Base-by-base conservation (phyloP, 2,329 filamentous ascomycete genomes). In the Aspergillus quadricinctus region DNA sequence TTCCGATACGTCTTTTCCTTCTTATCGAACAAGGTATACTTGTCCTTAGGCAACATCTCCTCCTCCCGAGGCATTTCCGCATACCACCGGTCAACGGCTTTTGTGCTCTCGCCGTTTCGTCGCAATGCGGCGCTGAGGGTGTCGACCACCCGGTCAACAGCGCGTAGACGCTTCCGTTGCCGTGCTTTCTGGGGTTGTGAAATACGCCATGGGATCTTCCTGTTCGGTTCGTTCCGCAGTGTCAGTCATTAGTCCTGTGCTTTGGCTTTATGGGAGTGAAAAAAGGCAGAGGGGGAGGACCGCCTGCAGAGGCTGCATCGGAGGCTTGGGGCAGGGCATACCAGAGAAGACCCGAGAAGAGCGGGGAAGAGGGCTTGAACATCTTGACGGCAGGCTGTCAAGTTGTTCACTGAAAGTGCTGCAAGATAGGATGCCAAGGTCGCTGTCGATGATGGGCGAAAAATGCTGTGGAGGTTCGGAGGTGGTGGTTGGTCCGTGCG, bases 201-300 rank as follows among this genome's bases (percentile, higher is more conserved):
- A 70, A 99, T 85, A 60, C 94, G 88, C 92, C 92, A 99, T 66
- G 94, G 94, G 68, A 89, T 92, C 85, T 99, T 99, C 94, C 90
- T 86, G 66, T 64, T 81, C 52, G 37, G 35, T 49, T 43, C 29
- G 57, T 2, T 19, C 41, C 10, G 19, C n/a, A 17, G 3, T 14
- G 37, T 19, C 37, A 21, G n/a, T 41, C 19, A 6, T 46, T 23
- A 46, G 43, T 25, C 43, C 10, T 21, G 53, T 50, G 17, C 31
- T 21, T 43, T 8, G 6, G 17, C 28, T 21, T 43, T 8, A 8
- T n/a, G 35, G 21, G 4, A 50, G 17, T 50, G 23, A 40, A 58
- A 50, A 49, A 37, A 31, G 17, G 37, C 8, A 31, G 40, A 35
- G 25, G 41, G 8, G 43, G 8, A 45, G 52, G 17, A 31, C 48